Base-by-base conservation (phyloP, 495 filamentous ascomycete species). In the Extremus antarcticus region DNA sequence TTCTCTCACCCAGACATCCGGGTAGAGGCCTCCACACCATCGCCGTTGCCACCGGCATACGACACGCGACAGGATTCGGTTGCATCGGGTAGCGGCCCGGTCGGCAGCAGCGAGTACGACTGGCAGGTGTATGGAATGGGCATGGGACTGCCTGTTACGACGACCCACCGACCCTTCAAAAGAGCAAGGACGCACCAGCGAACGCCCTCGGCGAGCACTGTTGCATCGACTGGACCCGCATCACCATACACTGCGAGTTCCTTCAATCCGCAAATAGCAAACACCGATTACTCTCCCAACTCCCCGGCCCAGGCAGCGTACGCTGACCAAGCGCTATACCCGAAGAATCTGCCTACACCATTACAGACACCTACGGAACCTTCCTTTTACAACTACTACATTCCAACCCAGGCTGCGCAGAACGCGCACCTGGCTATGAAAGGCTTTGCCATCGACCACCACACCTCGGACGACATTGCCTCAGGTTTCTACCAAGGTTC, bases 361-460 rank as follows among this genome's bases (percentile, higher is more conserved):
- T 51, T 59, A 10, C 66, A 70, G 39, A 70, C 66, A 20, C 65
- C 68, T 25, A 67, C 61, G n/a, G 60, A 68, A 25, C 54, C 60
- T 50, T 41, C 47, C 13, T 70, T 69, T 53, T 47, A 63, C 24
- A 38, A 51, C 51, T n/a, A 29, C 22, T 58, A 62, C 32, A 24
- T 58, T 25, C 59, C 59, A 20, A 58, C 35, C 43, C 25, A 35
- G n/a, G 50, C 43, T 19, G 55, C 55, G 23, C 58, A 40, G 65
- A 75, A 57, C 9, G 66, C 68, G 10, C 76, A 80, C 55, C 63
- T 71, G 43, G 77, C 73, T 25, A 78, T 81, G 76, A 75, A 76
- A 68, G 74, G 71, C 46, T 74, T 74, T 25, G 67, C 75, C 52
- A 69, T 80, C 68, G 77, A 81, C 43, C 76, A 79, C 49, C 66